Evolutionary conservation across 345 rosid species (phyloP), one percentile per base, ranked within the genome.

Genomic region (Geranium rotundifolium): DNA sequence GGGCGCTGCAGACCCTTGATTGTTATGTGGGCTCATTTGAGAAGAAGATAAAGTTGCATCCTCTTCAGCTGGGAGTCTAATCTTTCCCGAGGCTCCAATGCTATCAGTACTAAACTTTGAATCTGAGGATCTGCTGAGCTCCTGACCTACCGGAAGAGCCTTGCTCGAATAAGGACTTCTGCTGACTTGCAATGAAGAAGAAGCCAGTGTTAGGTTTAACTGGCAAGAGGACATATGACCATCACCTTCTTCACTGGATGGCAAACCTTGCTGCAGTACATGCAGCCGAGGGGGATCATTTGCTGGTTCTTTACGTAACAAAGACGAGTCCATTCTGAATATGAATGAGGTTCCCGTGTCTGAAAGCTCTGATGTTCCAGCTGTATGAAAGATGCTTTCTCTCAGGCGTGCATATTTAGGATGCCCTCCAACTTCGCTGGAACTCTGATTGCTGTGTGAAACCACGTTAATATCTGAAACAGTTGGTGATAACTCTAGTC

Each of bases 391-490:
- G 56, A 75, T 63, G 64, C 83, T 73, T 62, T 79, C 79, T 76
- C 86, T 80, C 60, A 78, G 69, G 16, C 65, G 79, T 56, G 67
- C 72, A 81, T 5, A 65, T 63, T 66, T 69, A 78, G 74, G 75
- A 5, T 87, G 79, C 72, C 83, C 81, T 15, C 56, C 74, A 58
- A 81, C 85, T 70, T 92, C 96, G 49, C 75, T 75, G 46, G 95
- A 92, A 75, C 98, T 87, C 72, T 89, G 91, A 7, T 84, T 84
- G 71, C 93, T 85, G 29, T 70, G 78, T 37, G 96, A 87, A 68
- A 83, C 77, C 82, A 92, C 73, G 76, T 92, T 85, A 67, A 89
- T 76, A 74, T 89, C 95, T 54, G 96, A 92, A 73, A 84, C 80
- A 0, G 93, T 75, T 17, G 96, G 89, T 19, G 93, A 81, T 37